phyloP scores from a whole-genome alignment of 2,329 filamentous ascomycete genomes.

The Penicillium sumatraense region DNA sequence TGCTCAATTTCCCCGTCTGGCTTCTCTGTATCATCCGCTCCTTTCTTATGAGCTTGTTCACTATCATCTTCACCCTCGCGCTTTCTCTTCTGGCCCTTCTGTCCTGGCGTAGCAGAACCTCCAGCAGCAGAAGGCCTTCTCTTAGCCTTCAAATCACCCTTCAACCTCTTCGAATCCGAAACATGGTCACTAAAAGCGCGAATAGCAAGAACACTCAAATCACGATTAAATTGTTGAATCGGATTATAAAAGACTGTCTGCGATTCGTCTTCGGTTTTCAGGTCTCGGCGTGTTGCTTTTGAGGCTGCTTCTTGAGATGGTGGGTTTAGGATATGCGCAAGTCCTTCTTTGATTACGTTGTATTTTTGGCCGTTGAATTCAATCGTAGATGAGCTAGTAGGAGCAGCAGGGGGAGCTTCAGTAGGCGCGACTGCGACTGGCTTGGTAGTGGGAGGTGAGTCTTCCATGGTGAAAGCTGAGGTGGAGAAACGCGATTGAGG shows the following conservation, averaged over 20 bases:
- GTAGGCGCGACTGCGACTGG: not conserved
- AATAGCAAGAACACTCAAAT: conserved; percentile 90
- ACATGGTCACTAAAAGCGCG: conserved; percentile 79
- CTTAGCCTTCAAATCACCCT: conserved; percentile 46
- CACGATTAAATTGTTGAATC: conserved; percentile 98
- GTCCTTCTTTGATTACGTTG: conserved; percentile 67
- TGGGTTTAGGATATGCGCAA: conserved; percentile 70
- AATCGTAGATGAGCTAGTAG: no score
- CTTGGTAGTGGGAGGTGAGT: conserved; percentile 16
- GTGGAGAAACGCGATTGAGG: conserved; percentile 6
- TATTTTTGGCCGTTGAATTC: conserved; percentile 58
- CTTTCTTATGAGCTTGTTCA: conserved; percentile 7
- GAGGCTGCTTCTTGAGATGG: conserved; percentile 48
- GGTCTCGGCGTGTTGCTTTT: conserved; percentile 49
- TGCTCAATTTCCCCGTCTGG: conserved; percentile 15
- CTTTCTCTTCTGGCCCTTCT: conserved; percentile 46
- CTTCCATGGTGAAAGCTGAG: conserved; percentile 25
- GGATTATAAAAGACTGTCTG: conserved; percentile 96
- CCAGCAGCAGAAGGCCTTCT: conserved; percentile 34
- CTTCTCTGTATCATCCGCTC: conserved; percentile 25
- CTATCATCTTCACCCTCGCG: conserved; percentile 32
- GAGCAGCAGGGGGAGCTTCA: no score
- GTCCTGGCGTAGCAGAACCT: no score
- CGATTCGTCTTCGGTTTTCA: conserved; percentile 62
- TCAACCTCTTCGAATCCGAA: conserved; percentile 58